phyloP scores from a whole-genome alignment of 1,139 yeast species.

The Kodamaea suecica region DNA sequence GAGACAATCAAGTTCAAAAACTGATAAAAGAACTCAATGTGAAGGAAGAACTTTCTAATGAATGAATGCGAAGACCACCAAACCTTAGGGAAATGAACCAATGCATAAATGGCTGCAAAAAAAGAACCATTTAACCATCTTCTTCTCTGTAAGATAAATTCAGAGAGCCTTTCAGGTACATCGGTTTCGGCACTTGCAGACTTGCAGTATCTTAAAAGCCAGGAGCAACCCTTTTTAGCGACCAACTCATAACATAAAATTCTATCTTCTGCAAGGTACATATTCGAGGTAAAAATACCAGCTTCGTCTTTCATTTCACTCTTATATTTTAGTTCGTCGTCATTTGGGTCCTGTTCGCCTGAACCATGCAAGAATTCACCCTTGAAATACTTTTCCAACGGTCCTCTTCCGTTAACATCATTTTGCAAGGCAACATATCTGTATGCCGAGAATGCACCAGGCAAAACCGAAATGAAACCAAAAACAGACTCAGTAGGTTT shows the following conservation, averaged over 20 bases:
- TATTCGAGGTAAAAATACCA: slow-evolving; percentile 49
- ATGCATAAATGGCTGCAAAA: slow-evolving; percentile 47
- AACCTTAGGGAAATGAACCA: slow-evolving; percentile 43
- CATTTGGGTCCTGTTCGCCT: slow-evolving; percentile 45
- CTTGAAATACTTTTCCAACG: slow-evolving; percentile 47
- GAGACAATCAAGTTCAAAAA: slow-evolving; percentile 50
- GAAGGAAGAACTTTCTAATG: slow-evolving; percentile 41
- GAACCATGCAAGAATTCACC: slow-evolving; percentile 48
- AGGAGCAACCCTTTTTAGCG: slow-evolving; percentile 42
- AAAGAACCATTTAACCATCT: slow-evolving; percentile 53
- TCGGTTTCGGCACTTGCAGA: slow-evolving; percentile 49
- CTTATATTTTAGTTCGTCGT: slow-evolving; percentile 44
- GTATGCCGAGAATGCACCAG: slow-evolving; percentile 49
- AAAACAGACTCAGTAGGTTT: slow-evolving; percentile 47
- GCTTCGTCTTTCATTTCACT: slow-evolving; percentile 44
- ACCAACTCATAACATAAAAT: slow-evolving; percentile 49
- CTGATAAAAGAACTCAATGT: slow-evolving; percentile 44
- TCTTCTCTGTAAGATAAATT: slow-evolving; percentile 47
- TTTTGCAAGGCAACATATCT: slow-evolving; percentile 41
- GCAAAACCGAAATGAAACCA: slow-evolving; percentile 47
- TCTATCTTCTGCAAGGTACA: slow-evolving; percentile 52
- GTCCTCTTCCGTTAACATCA: slow-evolving; percentile 44
- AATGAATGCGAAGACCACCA: slow-evolving; percentile 45
- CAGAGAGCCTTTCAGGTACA: slow-evolving; percentile 47
- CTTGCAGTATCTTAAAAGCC: slow-evolving; percentile 47